Base-by-base conservation (phyloP, 2,329 filamentous ascomycete genomes). In the Hymenoscyphus scutula region DNA sequence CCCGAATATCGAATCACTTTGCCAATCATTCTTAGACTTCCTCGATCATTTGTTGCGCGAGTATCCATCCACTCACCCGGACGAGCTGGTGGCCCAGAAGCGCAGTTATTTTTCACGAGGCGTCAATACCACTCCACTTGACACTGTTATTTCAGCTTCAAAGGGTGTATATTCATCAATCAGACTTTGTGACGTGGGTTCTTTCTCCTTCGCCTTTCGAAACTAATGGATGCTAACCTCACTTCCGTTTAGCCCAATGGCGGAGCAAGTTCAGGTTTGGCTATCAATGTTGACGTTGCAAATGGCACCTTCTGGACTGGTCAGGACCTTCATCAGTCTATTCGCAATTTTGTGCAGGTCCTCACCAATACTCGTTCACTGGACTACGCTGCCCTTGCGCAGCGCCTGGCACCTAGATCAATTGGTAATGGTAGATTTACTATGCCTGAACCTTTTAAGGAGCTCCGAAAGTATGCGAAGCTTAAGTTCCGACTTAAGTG, bases 161-260 rank as follows among this genome's bases (percentile, higher is more conserved):
- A 97, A 96, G 74, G 95, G 95, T 32, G 89, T 92, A 4, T 98
- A 97, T 70, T 87, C 92, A 10, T 92, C 93, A 0, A 87, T 97
- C 58, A 86, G 92, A 51, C 83, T 94, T 25, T 89, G 88, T 55
- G 82, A 91, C 65, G 82, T 83, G 75, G 74, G 62, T 53, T 34
- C 11, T 59, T 3, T 53, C 3, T 8, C 53, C 56, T n/a, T 25
- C 37, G 13, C 58, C 15, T 58, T 38, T 19, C 29, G 41, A 65
- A 68, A 59, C n/a, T n/a, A 68, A 45, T 30, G 23, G 17, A n/a
- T 29, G 3, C n/a, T n/a, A n/a, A n/a, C n/a, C 41, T 48, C 6
- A 29, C 51, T 54, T 54, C 25, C 29, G 8, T 54, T 1, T 48
- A 71, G 68, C 67, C 67, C 29, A 65, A 61, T 0, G 55, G 64